phyloP scores from a whole-genome alignment of 805 yeast species.

The Teunomyces pallodes region DNA sequence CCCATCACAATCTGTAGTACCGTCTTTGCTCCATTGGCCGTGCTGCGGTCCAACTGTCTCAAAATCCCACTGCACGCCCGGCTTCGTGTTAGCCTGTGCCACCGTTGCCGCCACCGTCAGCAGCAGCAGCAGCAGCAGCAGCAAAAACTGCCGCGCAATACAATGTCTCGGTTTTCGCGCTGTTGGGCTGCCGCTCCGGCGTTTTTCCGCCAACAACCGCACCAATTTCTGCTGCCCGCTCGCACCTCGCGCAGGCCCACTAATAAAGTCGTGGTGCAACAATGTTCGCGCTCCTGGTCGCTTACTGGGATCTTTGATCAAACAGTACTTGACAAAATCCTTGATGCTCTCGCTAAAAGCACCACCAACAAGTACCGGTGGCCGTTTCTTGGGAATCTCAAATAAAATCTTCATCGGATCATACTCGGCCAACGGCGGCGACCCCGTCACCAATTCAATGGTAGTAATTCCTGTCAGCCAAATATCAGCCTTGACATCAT shows the following conservation, averaged over 20 bases:
- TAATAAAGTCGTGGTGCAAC: slow-evolving; percentile 53
- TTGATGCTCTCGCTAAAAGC: slow-evolving; percentile 51
- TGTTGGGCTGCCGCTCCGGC: slow-evolving; percentile 18
- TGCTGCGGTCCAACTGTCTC: slow-evolving; percentile 10
- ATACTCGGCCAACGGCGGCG: slow-evolving; percentile 71
- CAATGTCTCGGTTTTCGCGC: slow-evolving; percentile 13
- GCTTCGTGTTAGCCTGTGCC: background rate
- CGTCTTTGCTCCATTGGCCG: background rate
- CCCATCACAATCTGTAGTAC: background rate
- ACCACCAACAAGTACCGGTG: slow-evolving; percentile 56
- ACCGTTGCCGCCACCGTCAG: slow-evolving; percentile 2
- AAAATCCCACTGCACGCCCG: slow-evolving; percentile 16
- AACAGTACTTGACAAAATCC: slow-evolving; percentile 64
- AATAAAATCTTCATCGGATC: slow-evolving; percentile 78
- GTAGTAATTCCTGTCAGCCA: slow-evolving; percentile 96
- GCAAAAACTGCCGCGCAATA: background rate
- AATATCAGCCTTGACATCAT: slow-evolving; percentile 84
- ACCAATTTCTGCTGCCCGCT: background rate
- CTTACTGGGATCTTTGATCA: slow-evolving; percentile 59
- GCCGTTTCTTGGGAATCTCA: slow-evolving; percentile 60
- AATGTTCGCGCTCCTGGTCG: slow-evolving; percentile 64
- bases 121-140: too few relatives aligned
- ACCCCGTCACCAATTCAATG: slow-evolving; percentile 78
- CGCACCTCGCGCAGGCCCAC: slow-evolving; percentile 17
- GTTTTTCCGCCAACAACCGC: background rate